phyloP scores from a whole-genome alignment of 371 early-diverging fungal genomes.

The Funneliformis caledonium region DNA sequence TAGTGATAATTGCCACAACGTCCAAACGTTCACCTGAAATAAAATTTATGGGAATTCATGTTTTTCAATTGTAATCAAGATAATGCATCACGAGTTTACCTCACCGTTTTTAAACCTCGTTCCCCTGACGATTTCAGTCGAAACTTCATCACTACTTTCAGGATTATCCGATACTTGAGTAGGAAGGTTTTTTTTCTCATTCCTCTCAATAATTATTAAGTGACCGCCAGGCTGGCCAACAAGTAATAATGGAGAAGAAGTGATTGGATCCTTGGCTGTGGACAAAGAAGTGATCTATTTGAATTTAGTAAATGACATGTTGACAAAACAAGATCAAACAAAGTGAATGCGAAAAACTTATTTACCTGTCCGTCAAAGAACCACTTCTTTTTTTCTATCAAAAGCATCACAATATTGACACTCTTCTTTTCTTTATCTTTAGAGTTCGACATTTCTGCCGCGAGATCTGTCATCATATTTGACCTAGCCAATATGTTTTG shows the following conservation, averaged over 20 bases:
- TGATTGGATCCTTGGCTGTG: conserved; percentile 3
- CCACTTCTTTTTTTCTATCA: conserved; percentile 23
- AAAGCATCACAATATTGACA: not conserved
- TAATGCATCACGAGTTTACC: not conserved
- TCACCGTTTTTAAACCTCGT: conserved; percentile 1
- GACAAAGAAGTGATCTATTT: conserved; percentile 20
- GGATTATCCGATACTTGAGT: not conserved
- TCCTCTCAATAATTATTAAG: conserved; percentile 14
- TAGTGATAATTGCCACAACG: conserved; percentile 13
- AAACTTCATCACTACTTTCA: not conserved
- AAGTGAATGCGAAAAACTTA: not conserved
- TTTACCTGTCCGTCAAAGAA: conserved; percentile 24
- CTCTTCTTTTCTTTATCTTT: not conserved
- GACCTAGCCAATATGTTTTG: not conserved
- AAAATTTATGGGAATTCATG: not conserved
- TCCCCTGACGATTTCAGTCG: conserved; percentile 16
- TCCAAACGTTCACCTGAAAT: not conserved
- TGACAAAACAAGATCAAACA: not conserved
- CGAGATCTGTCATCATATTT: not conserved
- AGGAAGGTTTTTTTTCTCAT: not conserved
- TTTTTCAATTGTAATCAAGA: too few relatives aligned
- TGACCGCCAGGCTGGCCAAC: conserved; percentile 25
- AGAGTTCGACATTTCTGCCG: not conserved
- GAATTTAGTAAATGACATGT: not conserved
- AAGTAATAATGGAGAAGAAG: conserved; percentile 7